A percentile compares a stretch with the other conserved stretches of the same genome.
These are phyloP conservation scores for Solanum neorickii DNA, from an alignment of 257 asterid genomes.

Conservation along the genomic window DNA sequence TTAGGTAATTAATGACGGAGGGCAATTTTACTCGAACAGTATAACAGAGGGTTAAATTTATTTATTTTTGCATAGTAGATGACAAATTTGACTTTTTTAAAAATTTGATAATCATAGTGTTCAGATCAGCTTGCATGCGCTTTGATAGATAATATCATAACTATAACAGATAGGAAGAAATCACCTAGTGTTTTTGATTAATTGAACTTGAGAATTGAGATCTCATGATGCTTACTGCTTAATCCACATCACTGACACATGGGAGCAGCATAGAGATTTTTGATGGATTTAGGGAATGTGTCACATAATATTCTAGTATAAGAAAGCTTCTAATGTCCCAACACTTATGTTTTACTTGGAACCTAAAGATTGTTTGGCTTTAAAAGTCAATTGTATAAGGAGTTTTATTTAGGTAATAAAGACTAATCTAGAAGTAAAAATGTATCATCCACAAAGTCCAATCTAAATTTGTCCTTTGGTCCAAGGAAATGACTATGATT, in stretches of 20 bases:
- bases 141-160: no score
- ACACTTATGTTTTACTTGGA: not conserved
- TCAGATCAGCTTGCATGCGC: fast-evolving
- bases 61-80: not conserved
- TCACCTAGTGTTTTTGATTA: fast-evolving
- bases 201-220: no score
- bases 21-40: no score
- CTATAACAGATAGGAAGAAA: no score
- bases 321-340: not conserved
- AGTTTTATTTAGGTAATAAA: not conserved
- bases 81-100: not conserved
- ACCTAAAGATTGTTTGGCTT: not conserved
- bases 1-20: no score
- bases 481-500: not conserved
- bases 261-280: not conserved
- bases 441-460: not conserved
- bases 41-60: not conserved
- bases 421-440: not conserved
- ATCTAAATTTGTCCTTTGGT: not conserved
- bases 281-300: not conserved
- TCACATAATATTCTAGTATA: not conserved
- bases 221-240: no score
- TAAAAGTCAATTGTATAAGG: not conserved
- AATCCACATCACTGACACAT: not conserved
- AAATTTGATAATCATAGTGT: no score